Evolutionary conservation across 2,329 filamentous ascomycete genomes (phyloP), one percentile per base, ranked within the genome.

Genomic region (Immersiporthe knoxdaviesiana): DNA sequence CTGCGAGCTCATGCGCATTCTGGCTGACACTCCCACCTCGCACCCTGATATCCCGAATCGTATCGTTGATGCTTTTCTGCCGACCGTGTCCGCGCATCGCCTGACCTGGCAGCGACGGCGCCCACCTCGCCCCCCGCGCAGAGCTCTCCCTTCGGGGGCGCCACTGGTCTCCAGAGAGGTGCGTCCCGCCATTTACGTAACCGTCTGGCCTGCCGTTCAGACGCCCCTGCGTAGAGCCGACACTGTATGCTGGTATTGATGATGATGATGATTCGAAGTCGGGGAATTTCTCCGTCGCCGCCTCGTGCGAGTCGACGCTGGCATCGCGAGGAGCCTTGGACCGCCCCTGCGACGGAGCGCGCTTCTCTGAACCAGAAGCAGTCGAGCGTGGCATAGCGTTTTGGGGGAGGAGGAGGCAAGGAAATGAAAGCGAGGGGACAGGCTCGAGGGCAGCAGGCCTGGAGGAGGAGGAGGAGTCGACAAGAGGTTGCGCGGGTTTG

Each of bases 1-100:
- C 93, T 59, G 94, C 94, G 75, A 99, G 89, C 80, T 98, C 95
- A 71, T 97, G 93, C 67, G 94, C 94, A 81, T 97, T 97, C 78
- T 95, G 92, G 81, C 90, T 94, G 75, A 97, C 90, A 79, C 94
- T 98, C 65, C 88, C 92, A 75, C 91, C 92, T 75, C 94, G 87
- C 50, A 88, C 90, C 73, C 93, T 86, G 75, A 97, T 95, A 3
- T 89, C 94, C 74, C 88, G 89, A 73, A 97, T 87, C n/a, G 95
- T 93, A 79, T 97, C 93, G 75, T 89, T 90, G 74, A 97, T 87
- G 80, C 94, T 97, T 85, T 95, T 97, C 78, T 96, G 93, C 73
- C 91, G 85, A 24, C 83, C 83, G 76, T 94, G 92, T 74, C 88
- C 82, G 58, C 77, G 73, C 72, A 70, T 37, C 24, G 67, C 60